phyloP scores from a whole-genome alignment of 2,329 filamentous ascomycete species.

The Hypoxylon sp. region DNA sequence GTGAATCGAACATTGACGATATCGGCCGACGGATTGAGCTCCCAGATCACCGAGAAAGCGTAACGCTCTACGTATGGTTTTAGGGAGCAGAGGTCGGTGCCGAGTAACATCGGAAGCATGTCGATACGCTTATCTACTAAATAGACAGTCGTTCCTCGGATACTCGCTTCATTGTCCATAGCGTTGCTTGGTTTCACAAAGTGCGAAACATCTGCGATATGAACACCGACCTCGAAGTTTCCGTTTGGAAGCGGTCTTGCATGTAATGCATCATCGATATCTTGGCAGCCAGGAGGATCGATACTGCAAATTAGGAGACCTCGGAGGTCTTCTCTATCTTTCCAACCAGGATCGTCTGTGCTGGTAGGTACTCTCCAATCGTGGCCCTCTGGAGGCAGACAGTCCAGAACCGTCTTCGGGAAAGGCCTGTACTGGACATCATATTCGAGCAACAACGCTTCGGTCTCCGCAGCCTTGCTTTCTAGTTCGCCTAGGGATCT shows the following conservation, averaged over 20 bases:
- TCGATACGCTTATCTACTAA: slow-evolving; percentile 99
- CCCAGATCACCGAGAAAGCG: slow-evolving; percentile 90
- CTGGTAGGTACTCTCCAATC: slow-evolving; percentile 92
- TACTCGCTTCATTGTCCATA: slow-evolving; percentile 95
- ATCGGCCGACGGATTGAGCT: slow-evolving; percentile 86
- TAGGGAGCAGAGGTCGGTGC: slow-evolving; percentile 94
- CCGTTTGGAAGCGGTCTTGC: slow-evolving; percentile 88
- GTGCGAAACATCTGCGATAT: slow-evolving; percentile 99
- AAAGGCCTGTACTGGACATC: slow-evolving; percentile 99
- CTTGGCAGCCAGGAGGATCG: slow-evolving; percentile 94
- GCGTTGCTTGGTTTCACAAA: slow-evolving; percentile 97
- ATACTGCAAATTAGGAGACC: slow-evolving; percentile 95
- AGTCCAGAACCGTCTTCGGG: slow-evolving; percentile 94
- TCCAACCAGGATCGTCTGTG: slow-evolving; percentile 88
- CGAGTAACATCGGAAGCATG: slow-evolving; percentile 97
- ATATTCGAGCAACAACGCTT: slow-evolving; percentile 92
- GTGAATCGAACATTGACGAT: slow-evolving; percentile 90
- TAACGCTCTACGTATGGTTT: slow-evolving; percentile 98
- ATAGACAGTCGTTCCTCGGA: slow-evolving; percentile 96
- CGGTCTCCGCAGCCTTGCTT: slow-evolving; percentile 97
- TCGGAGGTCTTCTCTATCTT: slow-evolving; percentile 84
- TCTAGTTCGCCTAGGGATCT: slow-evolving; percentile 93
- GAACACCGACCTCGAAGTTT: slow-evolving; percentile 95
- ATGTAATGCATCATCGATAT: slow-evolving; percentile 98
- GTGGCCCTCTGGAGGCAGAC: slow-evolving; percentile 90